phyloP scores from a whole-genome alignment of 805 yeast species.

The Cyberlindnera mrakii region DNA sequence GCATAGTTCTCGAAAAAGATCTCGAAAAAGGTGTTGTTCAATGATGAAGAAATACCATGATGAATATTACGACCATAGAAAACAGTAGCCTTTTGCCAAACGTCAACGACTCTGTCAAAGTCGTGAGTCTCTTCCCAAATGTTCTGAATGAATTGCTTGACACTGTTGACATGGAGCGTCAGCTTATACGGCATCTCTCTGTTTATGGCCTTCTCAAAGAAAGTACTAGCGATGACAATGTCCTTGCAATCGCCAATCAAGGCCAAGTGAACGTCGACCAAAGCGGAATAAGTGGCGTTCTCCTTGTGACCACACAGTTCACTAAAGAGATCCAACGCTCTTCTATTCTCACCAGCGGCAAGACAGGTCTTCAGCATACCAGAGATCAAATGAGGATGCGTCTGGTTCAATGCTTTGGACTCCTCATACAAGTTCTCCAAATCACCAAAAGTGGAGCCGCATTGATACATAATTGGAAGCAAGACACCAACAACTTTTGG shows the following conservation, averaged over 20 bases:
- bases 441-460: constrained; percentile 58
- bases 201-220: constrained; percentile 66
- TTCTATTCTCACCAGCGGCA: constrained; percentile 54
- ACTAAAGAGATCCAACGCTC: constrained; percentile 61
- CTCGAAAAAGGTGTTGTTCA: constrained; percentile 63
- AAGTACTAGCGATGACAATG: constrained; percentile 61
- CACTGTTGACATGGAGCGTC: constrained; percentile 66
- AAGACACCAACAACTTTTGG: constrained; percentile 65
- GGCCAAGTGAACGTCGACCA: constrained; percentile 69
- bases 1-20: constrained; percentile 57
- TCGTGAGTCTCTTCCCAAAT: constrained; percentile 52
- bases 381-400: constrained; percentile 44
- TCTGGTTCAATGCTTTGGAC: constrained; percentile 26
- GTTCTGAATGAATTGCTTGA: constrained; percentile 57
- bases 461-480: constrained; percentile 58
- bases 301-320: constrained; percentile 48
- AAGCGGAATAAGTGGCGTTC: constrained; percentile 38
- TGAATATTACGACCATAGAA: constrained; percentile 54
- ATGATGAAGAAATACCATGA: constrained; percentile 65
- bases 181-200: constrained; percentile 69
- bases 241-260: constrained; percentile 77
- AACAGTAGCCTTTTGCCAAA: constrained; percentile 57
- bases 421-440: constrained; percentile 49
- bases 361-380: constrained; percentile 75
- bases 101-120: constrained; percentile 49